Percentiles rank a stretch among this genome's conserved stretches.
phyloP scores from a whole-genome alignment of 495 filamentous ascomycete species.

The Talaromyces adpressus region DNA sequence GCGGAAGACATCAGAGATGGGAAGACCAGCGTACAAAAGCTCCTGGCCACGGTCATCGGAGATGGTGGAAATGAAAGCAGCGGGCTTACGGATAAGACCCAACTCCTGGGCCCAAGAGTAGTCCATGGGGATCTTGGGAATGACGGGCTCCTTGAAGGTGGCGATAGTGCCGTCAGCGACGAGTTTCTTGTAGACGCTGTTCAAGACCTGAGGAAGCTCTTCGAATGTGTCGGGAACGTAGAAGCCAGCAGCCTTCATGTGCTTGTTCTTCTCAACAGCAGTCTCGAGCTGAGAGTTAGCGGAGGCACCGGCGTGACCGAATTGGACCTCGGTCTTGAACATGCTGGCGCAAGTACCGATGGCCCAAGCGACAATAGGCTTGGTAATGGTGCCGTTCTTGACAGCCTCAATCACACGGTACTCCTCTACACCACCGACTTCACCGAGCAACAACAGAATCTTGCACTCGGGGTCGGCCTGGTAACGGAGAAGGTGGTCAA shows the following conservation, averaged over 20 bases:
- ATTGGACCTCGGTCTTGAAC: conserved; percentile 99
- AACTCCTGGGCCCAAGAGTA: conserved; percentile 99
- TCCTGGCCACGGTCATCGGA: conserved; percentile 99
- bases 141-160: conserved; percentile 79
- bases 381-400: conserved; percentile 87
- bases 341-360: conserved; percentile 98
- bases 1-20: conserved; percentile 97
- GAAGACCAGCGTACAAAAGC: conserved; percentile 97
- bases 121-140: conserved; percentile 99
- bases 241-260: conserved; percentile 91
- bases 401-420: conserved; percentile 99
- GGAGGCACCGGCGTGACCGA: conserved; percentile 96
- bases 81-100: conserved; percentile 97
- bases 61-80: conserved; percentile 99
- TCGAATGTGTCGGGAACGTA: conserved; percentile 94
- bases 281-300: conserved; percentile 99
- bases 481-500: conserved; percentile 94
- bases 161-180: conserved; percentile 76
- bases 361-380: conserved; percentile 98
- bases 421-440: conserved; percentile 98
- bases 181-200: conserved; percentile 74
- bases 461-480: conserved; percentile 95
- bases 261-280: conserved; percentile 89
- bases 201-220: conserved; percentile 75
- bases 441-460: conserved; percentile 90